Evolutionary conservation across 345 rosid species (phyloP), one percentile per base, ranked within the genome.

Genomic region (Aquilaria yunnanensis): DNA sequence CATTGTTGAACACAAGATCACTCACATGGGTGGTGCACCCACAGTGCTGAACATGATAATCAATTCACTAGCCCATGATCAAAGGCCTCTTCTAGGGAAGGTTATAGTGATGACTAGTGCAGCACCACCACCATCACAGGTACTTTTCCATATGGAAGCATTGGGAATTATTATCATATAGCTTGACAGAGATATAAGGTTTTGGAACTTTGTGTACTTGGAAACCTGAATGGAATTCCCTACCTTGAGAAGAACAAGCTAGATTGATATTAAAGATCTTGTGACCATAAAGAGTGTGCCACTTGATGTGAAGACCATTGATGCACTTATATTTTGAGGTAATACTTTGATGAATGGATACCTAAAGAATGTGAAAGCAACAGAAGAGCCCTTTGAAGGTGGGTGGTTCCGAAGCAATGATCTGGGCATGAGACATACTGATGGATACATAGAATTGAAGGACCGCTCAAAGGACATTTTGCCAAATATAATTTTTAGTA

Each of bases 341-440:
- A 77, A 77, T 45, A 70, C 78, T 37, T 70, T 77, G 57, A 77
- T 77, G 81, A 77, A 70, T 33, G 81, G 81, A 45, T 77, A 77
- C 64, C 57, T 77, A 34, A 77, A 77, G 48, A 51, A 77, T 57
- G 2, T 31, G 49, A 50, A 74, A 55, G 78, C 77, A 32, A 77
- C 78, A n/a, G 33, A 73, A 33, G 75, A 77, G 6, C 73, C 81
- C 23, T 74, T 77, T 12, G 49, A 14, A 3, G 75, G 71, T 14
- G 81, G 81, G 57, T 77, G 81, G 81, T 64, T 77, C 29, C 63
- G 78, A 63, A 73, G 71, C 54, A 78, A 78, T n/a, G 81, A 77
- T 55, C 67, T 77, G 66, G 81, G 70, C 30, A 75, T 77, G 32
- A 74, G 54, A 61, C 78, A 77, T 56, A 60, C 75, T 14, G 81